Conservation (phyloP, 148 eudicot genomes). For the Dysphania ambrosioides region DNA sequence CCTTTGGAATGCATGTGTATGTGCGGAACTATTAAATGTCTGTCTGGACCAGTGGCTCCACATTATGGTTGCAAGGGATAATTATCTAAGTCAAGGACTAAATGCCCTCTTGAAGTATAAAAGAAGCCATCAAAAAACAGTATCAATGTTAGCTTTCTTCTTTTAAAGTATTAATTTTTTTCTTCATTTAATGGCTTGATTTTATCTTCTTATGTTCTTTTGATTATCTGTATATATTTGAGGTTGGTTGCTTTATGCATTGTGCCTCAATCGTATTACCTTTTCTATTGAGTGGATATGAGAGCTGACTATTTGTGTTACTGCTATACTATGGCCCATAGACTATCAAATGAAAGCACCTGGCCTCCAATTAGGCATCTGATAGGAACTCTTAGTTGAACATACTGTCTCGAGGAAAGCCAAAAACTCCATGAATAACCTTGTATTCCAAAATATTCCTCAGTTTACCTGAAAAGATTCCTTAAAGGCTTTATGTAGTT, state of each 20-base stretch:
- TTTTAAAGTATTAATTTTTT: too few relatives aligned
- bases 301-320: too few relatives aligned
- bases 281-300: not conserved
- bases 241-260: not conserved
- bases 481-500: not conserved
- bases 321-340: too few relatives aligned
- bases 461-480: not conserved
- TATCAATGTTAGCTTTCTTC: not conserved
- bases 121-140: too few relatives aligned
- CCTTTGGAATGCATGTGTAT: not conserved
- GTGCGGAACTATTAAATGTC: not conserved
- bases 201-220: not conserved
- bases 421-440: not conserved
- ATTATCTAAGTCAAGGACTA: not conserved
- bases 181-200: too few relatives aligned
- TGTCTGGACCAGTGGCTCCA: not conserved
- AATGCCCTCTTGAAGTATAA: not conserved
- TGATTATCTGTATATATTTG: not conserved
- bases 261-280: not conserved
- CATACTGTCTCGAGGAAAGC: slow-evolving; percentile 4
- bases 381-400: not conserved
- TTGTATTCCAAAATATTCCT: not conserved
- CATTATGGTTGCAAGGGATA: not conserved
- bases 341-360: too few relatives aligned
- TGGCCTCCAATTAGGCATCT: too few relatives aligned